Conservation (phyloP, 768 basidiomycete species). For the Leccinum arenicola region DNA sequence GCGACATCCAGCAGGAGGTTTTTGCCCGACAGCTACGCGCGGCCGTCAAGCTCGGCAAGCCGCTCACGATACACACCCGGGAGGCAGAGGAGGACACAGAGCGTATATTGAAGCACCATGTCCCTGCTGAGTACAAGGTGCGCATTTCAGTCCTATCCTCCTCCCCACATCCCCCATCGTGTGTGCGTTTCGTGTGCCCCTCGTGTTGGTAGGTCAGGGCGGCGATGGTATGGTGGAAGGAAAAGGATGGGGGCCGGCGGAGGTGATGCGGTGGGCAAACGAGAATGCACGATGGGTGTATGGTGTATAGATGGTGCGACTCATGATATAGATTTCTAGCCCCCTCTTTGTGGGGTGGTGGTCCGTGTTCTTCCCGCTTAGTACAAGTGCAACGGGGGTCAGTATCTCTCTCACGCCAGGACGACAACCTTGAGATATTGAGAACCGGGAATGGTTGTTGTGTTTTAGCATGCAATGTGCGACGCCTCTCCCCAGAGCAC, state of each 20-base stretch:
- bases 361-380: too few species aligned
- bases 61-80: constrained; percentile 83
- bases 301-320: constrained; percentile 31
- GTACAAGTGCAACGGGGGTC: too few species aligned
- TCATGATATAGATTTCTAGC: not conserved
- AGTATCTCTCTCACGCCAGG: too few species aligned
- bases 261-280: constrained; percentile 58
- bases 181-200: too few species aligned
- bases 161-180: not conserved
- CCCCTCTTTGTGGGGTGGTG: not conserved
- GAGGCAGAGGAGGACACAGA: constrained; percentile 85
- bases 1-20: constrained; percentile 61
- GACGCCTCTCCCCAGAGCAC: too few species aligned
- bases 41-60: constrained; percentile 68
- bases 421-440: too few species aligned
- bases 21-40: constrained; percentile 66
- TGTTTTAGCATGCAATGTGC: too few species aligned
- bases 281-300: constrained; percentile 67
- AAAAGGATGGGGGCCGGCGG: constrained; percentile 32
- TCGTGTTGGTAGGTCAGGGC: constrained; percentile 16
- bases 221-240: not conserved
- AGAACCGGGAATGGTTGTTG: too few species aligned
- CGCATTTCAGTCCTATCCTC: constrained; percentile 2
- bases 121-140: constrained; percentile 69
- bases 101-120: constrained; percentile 66